Conservation (phyloP, 2,329 filamentous ascomycete species). For the Paecilomyces dactylethromorphus region DNA sequence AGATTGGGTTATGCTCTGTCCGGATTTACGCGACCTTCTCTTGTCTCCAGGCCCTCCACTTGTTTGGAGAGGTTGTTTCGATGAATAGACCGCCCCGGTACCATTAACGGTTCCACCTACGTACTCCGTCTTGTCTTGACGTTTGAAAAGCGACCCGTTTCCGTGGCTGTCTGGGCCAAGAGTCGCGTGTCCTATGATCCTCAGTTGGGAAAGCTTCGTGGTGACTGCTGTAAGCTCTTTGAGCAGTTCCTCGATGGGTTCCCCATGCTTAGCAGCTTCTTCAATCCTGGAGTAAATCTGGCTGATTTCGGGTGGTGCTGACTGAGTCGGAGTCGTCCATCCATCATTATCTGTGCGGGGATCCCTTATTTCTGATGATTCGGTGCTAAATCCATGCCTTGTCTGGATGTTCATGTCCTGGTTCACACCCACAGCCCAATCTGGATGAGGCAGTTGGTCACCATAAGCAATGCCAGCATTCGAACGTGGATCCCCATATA, state of each 20-base stretch:
- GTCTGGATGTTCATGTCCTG: background rate
- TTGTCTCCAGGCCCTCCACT: background rate
- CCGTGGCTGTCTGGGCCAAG: background rate
- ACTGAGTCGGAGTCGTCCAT: constrained; percentile 6
- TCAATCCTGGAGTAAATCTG: constrained; percentile 24
- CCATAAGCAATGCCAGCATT: background rate
- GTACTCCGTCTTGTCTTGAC: background rate
- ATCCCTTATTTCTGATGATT: background rate
- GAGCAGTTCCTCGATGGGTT: constrained; percentile 20
- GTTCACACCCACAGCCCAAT: background rate
- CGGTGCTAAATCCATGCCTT: background rate
- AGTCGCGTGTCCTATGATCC: constrained; percentile 1
- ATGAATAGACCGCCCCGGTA: background rate
- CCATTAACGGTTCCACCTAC: background rate
- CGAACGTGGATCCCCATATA: constrained; percentile 1
- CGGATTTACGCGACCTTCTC: background rate
- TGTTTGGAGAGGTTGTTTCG: background rate
- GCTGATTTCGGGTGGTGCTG: constrained; percentile 14
- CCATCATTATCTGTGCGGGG: background rate
- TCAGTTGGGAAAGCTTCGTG: constrained; percentile 4
- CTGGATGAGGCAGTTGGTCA: background rate
- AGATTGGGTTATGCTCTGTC: background rate
- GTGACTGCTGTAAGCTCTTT: constrained; percentile 19
- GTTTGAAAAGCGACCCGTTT: background rate
- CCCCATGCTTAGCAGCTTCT: constrained; percentile 19